Evolutionary conservation across 2,329 filamentous ascomycete species (phyloP).

Genomic region (Talaromyces piceae): DNA sequence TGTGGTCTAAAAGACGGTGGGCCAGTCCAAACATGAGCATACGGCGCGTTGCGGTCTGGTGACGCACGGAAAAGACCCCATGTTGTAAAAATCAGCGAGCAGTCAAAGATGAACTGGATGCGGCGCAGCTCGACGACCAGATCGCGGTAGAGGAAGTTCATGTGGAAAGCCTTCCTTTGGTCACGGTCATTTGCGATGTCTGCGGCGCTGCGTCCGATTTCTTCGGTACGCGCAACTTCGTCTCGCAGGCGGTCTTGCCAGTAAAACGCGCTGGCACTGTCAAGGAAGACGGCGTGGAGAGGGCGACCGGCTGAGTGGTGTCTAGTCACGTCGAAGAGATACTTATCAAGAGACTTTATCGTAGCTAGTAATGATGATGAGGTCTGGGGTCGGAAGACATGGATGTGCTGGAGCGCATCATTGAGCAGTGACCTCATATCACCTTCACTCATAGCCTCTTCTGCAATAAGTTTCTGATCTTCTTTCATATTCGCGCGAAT

Average conservation of each 20-base stretch:
- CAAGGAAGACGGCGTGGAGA: slow-evolving; percentile 47
- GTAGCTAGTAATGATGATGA: slow-evolving; percentile 45
- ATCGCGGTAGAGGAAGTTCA: slow-evolving; percentile 25
- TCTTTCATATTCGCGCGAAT: slow-evolving; percentile 6
- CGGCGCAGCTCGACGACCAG: slow-evolving; percentile 24
- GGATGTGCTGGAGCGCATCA: slow-evolving; percentile 46
- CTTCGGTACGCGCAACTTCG: slow-evolving; percentile 34
- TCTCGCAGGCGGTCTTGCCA: slow-evolving; percentile 45
- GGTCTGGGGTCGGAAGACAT: slow-evolving; percentile 51
- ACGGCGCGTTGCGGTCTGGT: slow-evolving; percentile 12
- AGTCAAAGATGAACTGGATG: slow-evolving; percentile 32
- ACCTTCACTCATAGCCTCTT: slow-evolving; percentile 12
- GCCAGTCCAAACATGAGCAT: slow-evolving; percentile 12
- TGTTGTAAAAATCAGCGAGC: slow-evolving; percentile 33
- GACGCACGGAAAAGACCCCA: slow-evolving; percentile 16
- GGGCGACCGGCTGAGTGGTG: slow-evolving; percentile 43
- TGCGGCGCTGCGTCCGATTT: slow-evolving; percentile 23
- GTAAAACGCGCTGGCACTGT: slow-evolving; percentile 49
- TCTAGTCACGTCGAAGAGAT: slow-evolving; percentile 39
- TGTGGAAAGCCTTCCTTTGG: slow-evolving; percentile 22
- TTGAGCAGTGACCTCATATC: slow-evolving; percentile 24
- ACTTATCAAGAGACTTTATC: slow-evolving; percentile 39
- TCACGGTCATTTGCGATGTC: slow-evolving; percentile 23
- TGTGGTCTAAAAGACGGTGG: slow-evolving; percentile 25
- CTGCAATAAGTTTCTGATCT: not conserved